Base-by-base conservation (phyloP, 176 grass and related monocot genomes). In the Stipa capillata region DNA sequence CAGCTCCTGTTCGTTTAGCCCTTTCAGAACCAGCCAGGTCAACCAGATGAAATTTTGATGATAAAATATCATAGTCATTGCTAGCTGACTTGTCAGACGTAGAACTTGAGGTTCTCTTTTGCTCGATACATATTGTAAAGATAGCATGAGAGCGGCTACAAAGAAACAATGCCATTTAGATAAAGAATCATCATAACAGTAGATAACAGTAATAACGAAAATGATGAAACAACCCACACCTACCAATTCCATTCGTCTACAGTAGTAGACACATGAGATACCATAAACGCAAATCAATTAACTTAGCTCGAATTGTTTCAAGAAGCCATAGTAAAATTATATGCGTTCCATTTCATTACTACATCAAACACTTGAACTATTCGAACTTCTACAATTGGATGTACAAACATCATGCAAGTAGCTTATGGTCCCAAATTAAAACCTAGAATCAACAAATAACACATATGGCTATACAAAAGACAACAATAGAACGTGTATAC, bases 11-110 rank as follows among this genome's bases (percentile, higher is more conserved):
- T 40, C 92, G 85, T 63, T 94, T 94, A 72, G 93, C 87, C 67
- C 90, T 91, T 80, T 97, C 93, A 80, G 93, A 97, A 77, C 93
- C 93, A 81, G 93, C 93, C 60, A 97, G 86, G 76, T 97, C 93
- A 55, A 97, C 93, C 13, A 97, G 73, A 72, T 97, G 93, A 88
- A 97, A 77, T 45, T 97, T 97, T 29, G 90, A 84, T 14, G 83
- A 85, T 48, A 97, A 52, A 73, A 90, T 86, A 37, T 97, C 90
- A 75, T 89, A 70, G 58, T 94, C 88, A 91, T 67, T 78, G 23
- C 18, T 77, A 17, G 48, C 49, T 65, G 54, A 62, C 71, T 85
- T 85, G 53, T 89, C 83, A 74, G 34, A 82, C 68, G 69, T 62
- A 62, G 45, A 62, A 76, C 69, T 55, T 24, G 75, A 83, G 36